Evolutionary conservation across 2,329 filamentous ascomycete species (phyloP).

Genomic region (Phialocephala subalpina): DNA sequence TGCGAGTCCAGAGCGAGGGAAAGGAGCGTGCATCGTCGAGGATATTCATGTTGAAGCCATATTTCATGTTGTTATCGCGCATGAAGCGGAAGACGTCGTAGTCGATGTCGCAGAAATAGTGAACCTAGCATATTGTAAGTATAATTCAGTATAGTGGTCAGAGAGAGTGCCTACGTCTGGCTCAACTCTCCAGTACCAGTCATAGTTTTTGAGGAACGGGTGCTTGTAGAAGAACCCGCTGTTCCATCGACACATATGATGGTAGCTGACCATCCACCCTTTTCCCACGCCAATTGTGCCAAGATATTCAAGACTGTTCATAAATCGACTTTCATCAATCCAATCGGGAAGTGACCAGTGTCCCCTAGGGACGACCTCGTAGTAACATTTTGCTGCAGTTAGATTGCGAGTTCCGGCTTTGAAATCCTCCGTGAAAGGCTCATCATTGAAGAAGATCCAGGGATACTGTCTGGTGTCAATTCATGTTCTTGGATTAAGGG

Average conservation of each 20-base stretch:
- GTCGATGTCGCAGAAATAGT: slow-evolving; percentile 68
- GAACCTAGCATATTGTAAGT: slow-evolving; percentile 50
- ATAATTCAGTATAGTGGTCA: slow-evolving; percentile 18
- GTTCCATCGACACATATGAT: slow-evolving; percentile 98
- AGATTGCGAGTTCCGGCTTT: slow-evolving; percentile 71
- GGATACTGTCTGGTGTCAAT: slow-evolving; percentile 66
- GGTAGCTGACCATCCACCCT: slow-evolving; percentile 93
- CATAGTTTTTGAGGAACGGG: slow-evolving; percentile 67
- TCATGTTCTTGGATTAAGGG: background rate
- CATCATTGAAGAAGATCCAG: slow-evolving; percentile 89
- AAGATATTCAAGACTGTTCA: slow-evolving; percentile 91
- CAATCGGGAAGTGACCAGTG: slow-evolving; percentile 96
- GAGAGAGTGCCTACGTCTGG: slow-evolving; percentile 59
- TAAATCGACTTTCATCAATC: slow-evolving; percentile 93
- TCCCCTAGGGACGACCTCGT: slow-evolving; percentile 79
- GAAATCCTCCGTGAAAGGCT: slow-evolving; percentile 80
- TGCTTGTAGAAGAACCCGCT: slow-evolving; percentile 84
- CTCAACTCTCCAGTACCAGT: slow-evolving; percentile 69
- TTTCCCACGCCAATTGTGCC: slow-evolving; percentile 94
- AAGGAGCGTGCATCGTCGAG: slow-evolving; percentile 96
- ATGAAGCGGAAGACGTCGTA: slow-evolving; percentile 90
- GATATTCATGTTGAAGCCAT: slow-evolving; percentile 82
- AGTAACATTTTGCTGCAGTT: slow-evolving; percentile 75
- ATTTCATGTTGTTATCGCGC: slow-evolving; percentile 83
- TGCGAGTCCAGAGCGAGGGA: slow-evolving; percentile 90